A percentile compares a stretch with the other conserved stretches of the same genome.
Conservation (phyloP, 108 stramenopile genomes). For the Skeletonema costatum region DNA sequence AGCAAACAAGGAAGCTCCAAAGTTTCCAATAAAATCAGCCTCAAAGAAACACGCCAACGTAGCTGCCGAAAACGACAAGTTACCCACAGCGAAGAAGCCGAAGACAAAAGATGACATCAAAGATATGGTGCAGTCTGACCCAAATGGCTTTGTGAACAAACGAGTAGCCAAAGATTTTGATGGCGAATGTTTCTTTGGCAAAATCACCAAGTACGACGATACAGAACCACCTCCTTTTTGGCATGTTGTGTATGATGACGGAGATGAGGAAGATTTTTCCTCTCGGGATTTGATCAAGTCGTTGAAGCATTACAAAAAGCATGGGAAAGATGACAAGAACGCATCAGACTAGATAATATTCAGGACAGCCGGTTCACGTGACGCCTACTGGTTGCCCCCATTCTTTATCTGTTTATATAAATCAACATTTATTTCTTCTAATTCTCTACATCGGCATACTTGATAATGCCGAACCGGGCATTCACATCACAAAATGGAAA, state of each 20-base stretch:
- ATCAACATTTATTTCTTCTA: not conserved
- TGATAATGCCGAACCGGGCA: constrained; percentile 85
- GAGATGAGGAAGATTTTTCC: constrained; percentile 58
- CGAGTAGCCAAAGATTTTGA: constrained; percentile 63
- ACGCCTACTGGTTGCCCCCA: not conserved
- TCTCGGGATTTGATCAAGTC: constrained; percentile 48
- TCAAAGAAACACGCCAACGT: constrained; percentile 1
- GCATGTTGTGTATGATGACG: constrained; percentile 69
- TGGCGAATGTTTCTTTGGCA: constrained; percentile 57
- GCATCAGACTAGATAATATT: not conserved
- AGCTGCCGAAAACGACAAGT: not conserved
- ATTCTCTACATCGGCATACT: constrained; percentile 29
- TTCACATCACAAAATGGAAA: constrained; percentile 90
- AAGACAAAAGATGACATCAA: constrained; percentile 8
- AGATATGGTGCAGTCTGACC: constrained; percentile 27
- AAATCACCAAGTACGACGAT: constrained; percentile 41
- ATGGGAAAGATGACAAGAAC: constrained; percentile 17
- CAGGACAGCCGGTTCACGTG: not conserved
- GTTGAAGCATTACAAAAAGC: constrained; percentile 44
- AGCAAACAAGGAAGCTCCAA: not conserved
- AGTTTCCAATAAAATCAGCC: constrained; percentile 8
- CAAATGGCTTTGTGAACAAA: constrained; percentile 25
- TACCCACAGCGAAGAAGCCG: constrained; percentile 5
- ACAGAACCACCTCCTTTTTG: constrained; percentile 45
- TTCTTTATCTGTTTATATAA: not conserved